Evolutionary conservation across 2,329 filamentous ascomycete genomes (phyloP), one percentile per base, ranked within the genome.

Genomic region (Teratosphaeria nubilosa): DNA sequence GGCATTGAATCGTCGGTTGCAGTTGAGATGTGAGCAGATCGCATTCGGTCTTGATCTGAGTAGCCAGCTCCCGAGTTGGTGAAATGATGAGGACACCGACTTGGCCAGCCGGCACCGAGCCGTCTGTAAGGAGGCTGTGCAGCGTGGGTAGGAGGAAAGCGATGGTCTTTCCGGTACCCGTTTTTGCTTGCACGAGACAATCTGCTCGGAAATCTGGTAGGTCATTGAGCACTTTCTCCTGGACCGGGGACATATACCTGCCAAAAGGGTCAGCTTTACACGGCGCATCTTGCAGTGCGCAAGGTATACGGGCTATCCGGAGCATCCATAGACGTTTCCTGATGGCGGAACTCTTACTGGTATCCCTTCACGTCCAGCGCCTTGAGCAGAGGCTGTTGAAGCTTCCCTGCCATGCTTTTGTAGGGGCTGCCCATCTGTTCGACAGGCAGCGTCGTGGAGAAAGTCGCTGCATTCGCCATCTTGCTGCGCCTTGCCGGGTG

Each of bases 131-230:
- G n/a, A 97, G 76, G 70, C 88, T 87, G 62, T 91, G 95, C 50
- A 97, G 69, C 54, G 95, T 89, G 0, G 94, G 94, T 56, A 96
- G 84, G 7, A 99, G 75, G 69, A 94, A 97, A 0, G 92, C 91
- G 0, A 89, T 90, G 0, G 94, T 99, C 78, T 99, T 99, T 54
- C 94, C 94, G 20, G 92, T 97, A 24, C 94, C 92, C 92, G 62
- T 68, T 76, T 91, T 96, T 58, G 92, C 94, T 62, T 81, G 79
- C 32, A 81, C 81, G 34, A 82, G 75, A 61, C 79, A 81, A 64
- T 82, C 80, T 53, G 75, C 75, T 45, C 73, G 74, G 67, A 76
- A 75, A 45, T 68, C 72, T 7, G 79, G 78, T 27, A 82, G 72
- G 60, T 80, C 75, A 2, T 72, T 77, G 58, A 82, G 69, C 5